These are phyloP conservation scores for Cystobasidium tubakii DNA, from an alignment of 768 basidiomycete species.

Conservation along the genomic window DNA sequence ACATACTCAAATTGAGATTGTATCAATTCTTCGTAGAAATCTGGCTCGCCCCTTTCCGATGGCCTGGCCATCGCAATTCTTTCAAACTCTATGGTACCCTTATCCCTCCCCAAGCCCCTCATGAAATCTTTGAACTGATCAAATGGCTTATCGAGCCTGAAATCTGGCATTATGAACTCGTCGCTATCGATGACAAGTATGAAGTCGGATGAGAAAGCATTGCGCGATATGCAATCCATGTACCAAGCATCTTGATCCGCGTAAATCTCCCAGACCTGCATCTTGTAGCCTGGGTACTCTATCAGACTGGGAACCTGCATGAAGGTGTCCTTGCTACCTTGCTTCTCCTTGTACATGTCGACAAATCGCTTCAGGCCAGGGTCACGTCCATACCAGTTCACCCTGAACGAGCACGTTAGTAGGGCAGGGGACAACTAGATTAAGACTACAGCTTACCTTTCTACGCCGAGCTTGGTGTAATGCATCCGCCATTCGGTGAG, in stretches of 20 bases:
- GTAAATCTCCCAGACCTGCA: constrained; percentile 14
- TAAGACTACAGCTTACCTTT: background rate
- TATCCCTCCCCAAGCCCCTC: background rate
- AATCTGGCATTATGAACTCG: constrained; percentile 15
- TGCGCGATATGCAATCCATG: constrained; percentile 20
- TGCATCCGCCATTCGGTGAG: constrained; percentile 16
- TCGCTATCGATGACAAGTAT: constrained; percentile 19
- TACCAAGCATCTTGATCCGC: constrained; percentile 27
- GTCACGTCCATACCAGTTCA: constrained; percentile 20
- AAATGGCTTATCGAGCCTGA: background rate
- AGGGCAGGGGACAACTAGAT: background rate
- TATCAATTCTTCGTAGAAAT: constrained; percentile 1
- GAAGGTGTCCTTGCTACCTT: constrained; percentile 23
- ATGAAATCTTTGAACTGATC: constrained; percentile 26
- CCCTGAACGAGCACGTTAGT: background rate
- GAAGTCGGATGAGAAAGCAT: constrained; percentile 22
- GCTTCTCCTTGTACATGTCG: background rate
- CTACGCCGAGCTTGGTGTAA: background rate
- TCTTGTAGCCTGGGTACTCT: background rate
- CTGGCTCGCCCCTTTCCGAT: background rate
- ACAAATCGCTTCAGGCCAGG: background rate
- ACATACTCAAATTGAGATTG: constrained; percentile 9
- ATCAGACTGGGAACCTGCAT: background rate
- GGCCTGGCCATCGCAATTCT: constrained; percentile 2
- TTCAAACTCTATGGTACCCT: background rate